Base-by-base conservation (phyloP, 352 stramenopile genomes). In the Globisporangium nodosum region DNA sequence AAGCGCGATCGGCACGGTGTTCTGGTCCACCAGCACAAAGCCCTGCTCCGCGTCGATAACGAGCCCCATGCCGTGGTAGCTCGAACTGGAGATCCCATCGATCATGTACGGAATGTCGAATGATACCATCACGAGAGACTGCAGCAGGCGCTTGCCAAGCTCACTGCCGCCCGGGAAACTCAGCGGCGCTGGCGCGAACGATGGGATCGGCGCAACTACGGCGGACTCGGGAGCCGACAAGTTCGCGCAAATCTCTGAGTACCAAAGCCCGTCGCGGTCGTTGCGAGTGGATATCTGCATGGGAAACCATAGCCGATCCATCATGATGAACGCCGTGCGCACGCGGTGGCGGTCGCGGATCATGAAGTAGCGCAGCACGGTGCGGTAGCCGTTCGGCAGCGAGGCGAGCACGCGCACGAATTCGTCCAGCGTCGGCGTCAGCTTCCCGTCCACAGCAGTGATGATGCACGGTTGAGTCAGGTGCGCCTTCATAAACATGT, bases 51-150 rank as follows among this genome's bases (percentile, higher is more conserved):
- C 73, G 61, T 98, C 88, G 1, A 98, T 77, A 0, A 98, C 84
- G 13, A 97, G 60, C n/a, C 90, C 90, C 24, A 91, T 85, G 9
- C 91, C 92, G 43, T 94, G 76, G 56, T 95, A 97, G 47, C 80
- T 93, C 3, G 81, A 94, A 65, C 81, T 92, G 20, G 83, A 92
- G 55, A 97, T 93, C 20, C 87, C 90, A 64, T 97, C 90, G 57
- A 96, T 77, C 75, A 92, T 90, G 64, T 95, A 96, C n/a, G 89
- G 89, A 50, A 96, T 90, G 56, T 96, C 86, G 65, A 96, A 96
- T n/a, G 80, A 80, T 2, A 96, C 88, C 87, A 96, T 96, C 13
- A 97, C 89, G 2, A 97, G 74, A 18, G 85, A 92, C 20, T 76
- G 52, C 46, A 94, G 57, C 12, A 89, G 70, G 43, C 89, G 88